Conservation (phyloP, 2,329 filamentous ascomycete species). For the Trichoderma asperellum region DNA sequence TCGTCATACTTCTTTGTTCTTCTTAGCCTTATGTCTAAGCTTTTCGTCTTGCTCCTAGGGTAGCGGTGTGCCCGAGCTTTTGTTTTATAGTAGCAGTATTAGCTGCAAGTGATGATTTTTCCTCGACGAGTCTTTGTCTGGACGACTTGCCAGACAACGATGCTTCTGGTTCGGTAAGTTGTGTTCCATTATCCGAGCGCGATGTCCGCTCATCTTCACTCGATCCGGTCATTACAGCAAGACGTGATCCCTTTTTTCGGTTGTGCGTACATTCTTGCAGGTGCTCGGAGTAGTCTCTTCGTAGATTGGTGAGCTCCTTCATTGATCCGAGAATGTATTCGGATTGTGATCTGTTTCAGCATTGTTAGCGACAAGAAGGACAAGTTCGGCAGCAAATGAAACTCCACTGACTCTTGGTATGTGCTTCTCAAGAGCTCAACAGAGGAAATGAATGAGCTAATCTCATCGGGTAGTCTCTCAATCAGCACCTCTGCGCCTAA, state of each 20-base stretch:
- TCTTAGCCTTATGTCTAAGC: neutral
- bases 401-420: constrained; percentile 14
- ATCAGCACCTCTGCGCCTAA: neutral
- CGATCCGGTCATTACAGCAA: neutral
- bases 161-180: constrained; percentile 8
- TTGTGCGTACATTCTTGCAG: neutral
- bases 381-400: too few relatives aligned
- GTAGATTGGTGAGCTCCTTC: constrained; percentile 5
- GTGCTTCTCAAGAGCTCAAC: constrained; percentile 25
- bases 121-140: neutral
- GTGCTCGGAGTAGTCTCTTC: constrained; percentile 6
- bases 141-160: neutral
- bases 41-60: neutral
- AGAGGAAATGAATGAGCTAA: constrained; percentile 19
- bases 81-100: neutral
- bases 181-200: constrained; percentile 13
- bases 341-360: neutral
- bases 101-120: neutral
- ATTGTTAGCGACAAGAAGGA: neutral
- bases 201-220: constrained; percentile 12
- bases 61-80: neutral
- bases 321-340: constrained; percentile 19
- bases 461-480: constrained; percentile 19
- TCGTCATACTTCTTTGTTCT: neutral
- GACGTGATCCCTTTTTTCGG: neutral